Percentiles rank a stretch among this genome's conserved stretches.
phyloP scores from a whole-genome alignment of 108 stramenopile species.

The Cyclotella kingstonii region DNA sequence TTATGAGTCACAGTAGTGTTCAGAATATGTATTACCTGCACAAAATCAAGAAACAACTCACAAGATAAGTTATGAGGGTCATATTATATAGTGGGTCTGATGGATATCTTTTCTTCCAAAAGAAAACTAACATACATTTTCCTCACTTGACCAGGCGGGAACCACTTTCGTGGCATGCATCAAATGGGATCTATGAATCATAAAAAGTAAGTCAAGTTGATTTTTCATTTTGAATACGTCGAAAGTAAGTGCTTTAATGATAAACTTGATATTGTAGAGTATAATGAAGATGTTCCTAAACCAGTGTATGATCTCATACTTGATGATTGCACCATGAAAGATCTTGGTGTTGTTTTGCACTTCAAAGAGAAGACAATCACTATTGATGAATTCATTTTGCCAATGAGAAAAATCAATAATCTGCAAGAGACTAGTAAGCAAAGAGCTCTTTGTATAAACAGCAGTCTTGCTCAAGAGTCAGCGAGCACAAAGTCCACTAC shows the following conservation, averaged over 20 bases:
- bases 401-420: slow-evolving; percentile 16
- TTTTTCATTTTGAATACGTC: neutral
- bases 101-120: neutral
- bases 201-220: neutral
- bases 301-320: neutral
- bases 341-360: neutral
- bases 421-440: neutral
- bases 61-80: neutral
- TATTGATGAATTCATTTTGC: slow-evolving; percentile 11
- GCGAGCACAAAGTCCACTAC: slow-evolving; percentile 6
- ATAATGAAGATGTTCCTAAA: neutral
- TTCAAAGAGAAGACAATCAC: slow-evolving; percentile 3
- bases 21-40: no score
- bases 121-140: neutral
- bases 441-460: neutral
- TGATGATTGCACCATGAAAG: neutral
- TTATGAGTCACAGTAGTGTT: no score
- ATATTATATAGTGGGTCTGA: neutral
- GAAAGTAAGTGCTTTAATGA: neutral
- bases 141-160: neutral
- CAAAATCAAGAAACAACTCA: neutral
- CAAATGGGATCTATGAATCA: neutral
- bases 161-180: neutral
- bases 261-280: neutral
- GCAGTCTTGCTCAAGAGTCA: neutral